These are phyloP conservation scores for Garcia nutans DNA, from an alignment of 345 rosid genomes.

Conservation along the genomic window DNA sequence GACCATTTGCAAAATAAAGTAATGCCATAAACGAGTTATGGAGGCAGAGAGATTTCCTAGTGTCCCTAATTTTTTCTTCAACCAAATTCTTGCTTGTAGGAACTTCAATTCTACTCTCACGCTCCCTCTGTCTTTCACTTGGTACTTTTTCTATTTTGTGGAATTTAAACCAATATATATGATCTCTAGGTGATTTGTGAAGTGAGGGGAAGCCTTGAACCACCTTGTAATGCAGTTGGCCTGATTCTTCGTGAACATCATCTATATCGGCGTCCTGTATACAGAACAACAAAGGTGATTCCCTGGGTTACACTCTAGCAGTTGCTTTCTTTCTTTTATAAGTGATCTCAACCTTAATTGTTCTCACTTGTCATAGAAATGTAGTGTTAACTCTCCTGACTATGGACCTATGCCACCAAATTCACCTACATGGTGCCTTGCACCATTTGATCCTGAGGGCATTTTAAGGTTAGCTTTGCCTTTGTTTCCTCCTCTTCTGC, in stretches of 20 bases:
- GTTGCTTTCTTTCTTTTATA: neutral
- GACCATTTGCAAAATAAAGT: neutral
- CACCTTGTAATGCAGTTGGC: constrained; percentile 63
- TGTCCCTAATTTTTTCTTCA: too few relatives aligned
- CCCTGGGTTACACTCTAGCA: constrained; percentile 1
- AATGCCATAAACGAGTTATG: neutral
- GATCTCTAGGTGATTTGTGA: constrained; percentile 49
- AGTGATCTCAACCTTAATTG: neutral
- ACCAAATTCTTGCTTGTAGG: neutral
- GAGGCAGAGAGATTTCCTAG: neutral
- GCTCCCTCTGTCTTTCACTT: neutral
- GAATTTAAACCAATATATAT: neutral
- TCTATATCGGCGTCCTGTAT: constrained; percentile 54
- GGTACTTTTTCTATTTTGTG: neutral
- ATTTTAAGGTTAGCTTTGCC: constrained; percentile 40
- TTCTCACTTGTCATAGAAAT: constrained; percentile 40
- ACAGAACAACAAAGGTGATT: constrained; percentile 50
- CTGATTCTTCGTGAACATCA: constrained; percentile 49
- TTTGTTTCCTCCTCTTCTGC: neutral
- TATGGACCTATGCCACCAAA: constrained; percentile 53
- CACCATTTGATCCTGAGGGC: constrained; percentile 69
- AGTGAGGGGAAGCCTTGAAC: constrained; percentile 53
- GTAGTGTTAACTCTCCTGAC: constrained; percentile 63
- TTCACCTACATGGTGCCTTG: constrained; percentile 61
- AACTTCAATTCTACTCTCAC: neutral